Percentiles rank a stretch among this genome's conserved stretches.
phyloP scores from a whole-genome alignment of 2,329 filamentous ascomycete species.

The Intubia oerlemansii region DNA sequence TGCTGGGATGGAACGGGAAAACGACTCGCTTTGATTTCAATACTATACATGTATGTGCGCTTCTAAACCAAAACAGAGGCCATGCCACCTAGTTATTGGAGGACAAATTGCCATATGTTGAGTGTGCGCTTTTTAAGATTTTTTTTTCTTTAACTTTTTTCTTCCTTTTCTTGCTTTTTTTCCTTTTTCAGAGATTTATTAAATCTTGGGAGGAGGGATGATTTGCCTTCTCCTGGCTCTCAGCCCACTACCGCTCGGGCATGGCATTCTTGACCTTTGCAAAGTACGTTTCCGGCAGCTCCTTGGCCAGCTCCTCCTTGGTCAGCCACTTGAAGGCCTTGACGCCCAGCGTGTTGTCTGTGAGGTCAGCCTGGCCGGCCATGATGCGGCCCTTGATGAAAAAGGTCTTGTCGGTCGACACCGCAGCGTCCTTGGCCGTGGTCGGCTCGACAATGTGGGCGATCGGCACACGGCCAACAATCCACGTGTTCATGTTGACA shows the following conservation, averaged over 20 bases:
- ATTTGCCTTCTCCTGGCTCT: too few species aligned
- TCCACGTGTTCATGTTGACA: slow-evolving; percentile 96
- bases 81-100: too few species aligned
- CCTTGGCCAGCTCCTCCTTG: slow-evolving; percentile 61
- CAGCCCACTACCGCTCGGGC: slow-evolving; percentile 45
- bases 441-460: slow-evolving; percentile 49
- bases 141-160: too few species aligned
- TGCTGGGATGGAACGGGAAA: too few species aligned
- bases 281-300: slow-evolving; percentile 50
- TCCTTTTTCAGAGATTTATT: too few species aligned
- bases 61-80: too few species aligned
- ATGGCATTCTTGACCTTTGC: slow-evolving; percentile 64
- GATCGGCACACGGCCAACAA: slow-evolving; percentile 76
- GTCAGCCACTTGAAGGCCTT: slow-evolving; percentile 83
- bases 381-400: slow-evolving; percentile 94
- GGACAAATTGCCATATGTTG: too few species aligned
- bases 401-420: slow-evolving; percentile 64
- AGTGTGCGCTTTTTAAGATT: too few species aligned
- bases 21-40: too few species aligned
- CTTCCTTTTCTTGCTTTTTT: too few species aligned
- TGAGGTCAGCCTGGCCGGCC: slow-evolving; percentile 79
- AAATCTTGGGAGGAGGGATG: too few species aligned
- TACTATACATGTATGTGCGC: too few species aligned
- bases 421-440: slow-evolving; percentile 14
- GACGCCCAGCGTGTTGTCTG: slow-evolving; percentile 48